These are phyloP conservation scores for Berberis vulgaris DNA, from an alignment of 164 flowering plant genomes.

Conservation along the genomic window DNA sequence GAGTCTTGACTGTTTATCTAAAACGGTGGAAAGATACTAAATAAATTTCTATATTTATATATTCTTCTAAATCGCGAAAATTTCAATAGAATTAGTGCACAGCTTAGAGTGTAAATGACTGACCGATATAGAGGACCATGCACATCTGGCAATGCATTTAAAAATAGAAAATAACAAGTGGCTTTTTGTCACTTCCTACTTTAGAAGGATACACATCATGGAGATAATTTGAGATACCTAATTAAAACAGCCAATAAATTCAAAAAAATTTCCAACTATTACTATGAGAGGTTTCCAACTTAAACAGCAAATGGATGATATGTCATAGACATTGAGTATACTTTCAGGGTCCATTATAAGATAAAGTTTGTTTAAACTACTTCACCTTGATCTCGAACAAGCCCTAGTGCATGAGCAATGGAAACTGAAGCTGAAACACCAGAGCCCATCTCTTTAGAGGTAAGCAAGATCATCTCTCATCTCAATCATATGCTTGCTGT, in stretches of 20 bases:
- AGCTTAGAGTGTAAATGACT: not conserved
- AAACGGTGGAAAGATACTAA: not conserved
- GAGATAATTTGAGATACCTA: constrained; percentile 3
- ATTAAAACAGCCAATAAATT: constrained; percentile 4
- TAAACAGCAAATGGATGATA: not conserved
- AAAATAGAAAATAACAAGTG: constrained; percentile 27
- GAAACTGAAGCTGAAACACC: constrained; percentile 30
- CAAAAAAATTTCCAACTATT: not conserved
- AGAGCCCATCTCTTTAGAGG: constrained; percentile 18
- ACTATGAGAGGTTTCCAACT: not conserved
- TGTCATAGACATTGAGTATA: constrained; percentile 5
- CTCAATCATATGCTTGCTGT: not conserved
- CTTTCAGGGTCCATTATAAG: constrained; percentile 3
- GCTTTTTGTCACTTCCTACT: constrained; percentile 41
- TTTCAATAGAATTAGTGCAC: not conserved
- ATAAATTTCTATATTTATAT: not conserved
- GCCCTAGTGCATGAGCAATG: constrained; percentile 26
- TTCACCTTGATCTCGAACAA: constrained; percentile 7
- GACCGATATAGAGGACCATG: constrained; percentile 3
- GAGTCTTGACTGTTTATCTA: not conserved
- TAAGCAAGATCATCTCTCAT: constrained; percentile 18
- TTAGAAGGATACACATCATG: constrained; percentile 18
- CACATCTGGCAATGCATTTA: constrained; percentile 17
- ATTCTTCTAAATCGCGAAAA: no score
- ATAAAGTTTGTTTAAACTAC: not conserved